A percentile compares a stretch with the other conserved stretches of the same genome.
Evolutionary conservation across 1,284 basidiomycete species (phyloP).

Genomic region (Pyrrhoderma noxium): DNA sequence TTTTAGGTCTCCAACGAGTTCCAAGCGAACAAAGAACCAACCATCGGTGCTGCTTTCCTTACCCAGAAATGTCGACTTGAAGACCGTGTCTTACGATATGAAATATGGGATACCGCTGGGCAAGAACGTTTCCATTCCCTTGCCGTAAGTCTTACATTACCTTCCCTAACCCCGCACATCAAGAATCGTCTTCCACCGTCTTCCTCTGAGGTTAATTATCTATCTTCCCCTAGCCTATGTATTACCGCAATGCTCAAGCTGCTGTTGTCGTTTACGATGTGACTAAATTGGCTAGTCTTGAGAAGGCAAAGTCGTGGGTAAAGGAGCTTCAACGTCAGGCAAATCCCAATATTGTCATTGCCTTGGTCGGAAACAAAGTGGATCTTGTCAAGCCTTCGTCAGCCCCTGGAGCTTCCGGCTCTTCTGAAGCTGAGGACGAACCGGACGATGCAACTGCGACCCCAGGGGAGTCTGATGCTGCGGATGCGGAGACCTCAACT

Average conservation of each 20-base stretch:
- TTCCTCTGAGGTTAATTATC: not conserved
- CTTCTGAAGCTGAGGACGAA: constrained; percentile 54
- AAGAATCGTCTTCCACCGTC: constrained; percentile 8
- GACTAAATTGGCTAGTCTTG: constrained; percentile 88
- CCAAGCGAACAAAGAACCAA: constrained; percentile 95
- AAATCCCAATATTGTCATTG: constrained; percentile 98
- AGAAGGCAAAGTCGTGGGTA: constrained; percentile 99
- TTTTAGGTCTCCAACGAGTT: constrained; percentile 85
- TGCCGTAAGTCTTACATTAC: constrained; percentile 47
- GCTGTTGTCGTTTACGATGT: constrained; percentile 98
- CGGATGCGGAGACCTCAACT: constrained; percentile 58
- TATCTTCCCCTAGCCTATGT: constrained; percentile 67
- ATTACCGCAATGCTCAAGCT: constrained; percentile 97
- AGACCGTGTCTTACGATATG: constrained; percentile 88
- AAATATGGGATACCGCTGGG: constrained; percentile 95
- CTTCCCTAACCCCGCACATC: constrained; percentile 10
- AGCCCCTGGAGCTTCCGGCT: constrained; percentile 22
- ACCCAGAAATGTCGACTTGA: constrained; percentile 90
- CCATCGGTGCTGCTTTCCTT: constrained; percentile 92
- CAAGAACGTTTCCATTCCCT: constrained; percentile 94
- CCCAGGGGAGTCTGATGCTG: constrained; percentile 55
- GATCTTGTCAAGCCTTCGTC: constrained; percentile 78
- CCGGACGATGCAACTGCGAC: constrained; percentile 84
- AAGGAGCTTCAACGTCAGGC: constrained; percentile 99
- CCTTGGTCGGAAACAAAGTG: constrained; percentile 92